Conservation (phyloP, 805 yeast genomes). For the Starmerella apis region DNA sequence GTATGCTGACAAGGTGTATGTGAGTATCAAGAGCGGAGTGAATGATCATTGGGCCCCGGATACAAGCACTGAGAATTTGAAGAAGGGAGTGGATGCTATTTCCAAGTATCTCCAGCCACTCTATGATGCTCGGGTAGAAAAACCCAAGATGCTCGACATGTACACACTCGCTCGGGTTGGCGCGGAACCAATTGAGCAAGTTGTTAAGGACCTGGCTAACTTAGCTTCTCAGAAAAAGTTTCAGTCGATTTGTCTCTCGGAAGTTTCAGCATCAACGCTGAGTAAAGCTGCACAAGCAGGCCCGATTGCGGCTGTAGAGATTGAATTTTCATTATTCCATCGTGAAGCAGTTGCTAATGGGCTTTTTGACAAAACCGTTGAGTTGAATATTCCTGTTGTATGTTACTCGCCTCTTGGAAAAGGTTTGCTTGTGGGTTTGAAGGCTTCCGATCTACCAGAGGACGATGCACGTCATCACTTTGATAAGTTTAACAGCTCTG, state of each 20-base stretch:
- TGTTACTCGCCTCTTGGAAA: constrained; percentile 79
- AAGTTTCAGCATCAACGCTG: constrained; percentile 54
- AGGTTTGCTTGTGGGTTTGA: constrained; percentile 61
- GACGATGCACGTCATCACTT: constrained; percentile 45
- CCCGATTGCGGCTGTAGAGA: constrained; percentile 60
- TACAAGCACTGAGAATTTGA: constrained; percentile 41
- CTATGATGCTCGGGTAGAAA: constrained; percentile 20
- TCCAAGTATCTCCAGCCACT: constrained; percentile 21
- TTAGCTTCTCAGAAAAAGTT: background rate
- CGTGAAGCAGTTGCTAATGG: constrained; percentile 55
- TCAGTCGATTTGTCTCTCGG: constrained; percentile 58
- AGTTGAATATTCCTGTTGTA: constrained; percentile 52
- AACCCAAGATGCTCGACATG: constrained; percentile 36
- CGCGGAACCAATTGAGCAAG: constrained; percentile 45
- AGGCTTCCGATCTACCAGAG: constrained; percentile 40
- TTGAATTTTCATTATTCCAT: constrained; percentile 66
- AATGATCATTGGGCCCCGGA: constrained; percentile 38
- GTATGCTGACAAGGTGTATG: constrained; percentile 42
- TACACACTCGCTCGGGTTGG: constrained; percentile 68
- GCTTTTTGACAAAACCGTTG: constrained; percentile 47
- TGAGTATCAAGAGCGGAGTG: constrained; percentile 61
- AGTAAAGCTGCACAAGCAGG: constrained; percentile 44
- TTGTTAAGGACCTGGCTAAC: constrained; percentile 46
- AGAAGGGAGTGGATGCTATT: constrained; percentile 40
- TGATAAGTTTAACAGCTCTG: constrained; percentile 48